Base-by-base conservation (phyloP, 1,284 basidiomycete species). In the Athelia psychrophila region DNA sequence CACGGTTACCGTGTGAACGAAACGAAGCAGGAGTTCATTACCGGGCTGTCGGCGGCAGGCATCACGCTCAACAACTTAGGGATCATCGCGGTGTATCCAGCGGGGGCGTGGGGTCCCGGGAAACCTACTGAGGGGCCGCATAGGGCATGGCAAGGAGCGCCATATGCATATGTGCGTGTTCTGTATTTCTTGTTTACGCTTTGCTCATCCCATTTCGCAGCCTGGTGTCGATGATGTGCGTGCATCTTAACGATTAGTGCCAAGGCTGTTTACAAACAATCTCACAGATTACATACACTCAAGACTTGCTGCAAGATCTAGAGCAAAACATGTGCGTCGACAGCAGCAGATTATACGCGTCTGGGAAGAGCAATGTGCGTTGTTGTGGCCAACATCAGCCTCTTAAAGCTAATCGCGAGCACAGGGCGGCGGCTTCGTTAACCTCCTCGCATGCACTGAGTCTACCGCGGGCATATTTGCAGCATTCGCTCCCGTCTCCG, bases 401-500 rank as follows among this genome's bases (percentile, higher is more conserved):
- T 30, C 13, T 6, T 13, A 30, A 13, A 13, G 27, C 27, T 30
- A 13, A 30, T 13, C 13, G 27, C 13, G 8, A 42, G 6, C 38
- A 42, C 27, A 42, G 38, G 38, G 38, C 38, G 38, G 38, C 20
- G 38, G 38, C 20, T 42, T 42, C n/a, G 20, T 22, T 10, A 46
- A 46, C n/a, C 44, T 23, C 24, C 44, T 60, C 30, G 59, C 59
- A n/a, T 60, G 59, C 49, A 60, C 57, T 27, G 53, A 51, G n/a
- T 48, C 55, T 8, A 57, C 56, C 4, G 55, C 59, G 12, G 50
- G 38, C 45, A 54, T 55, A 12, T 57, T 60, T 25, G 59, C 59
- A 2, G 59, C 59, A 15, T 60, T 57, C 44, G 59, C 57, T 1
- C 59, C 56, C 35, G 55, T 60, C 16, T 60, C 59, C 6, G 33